Conservation (phyloP, 805 yeast species). For the Tetrapisispora iriomotensis region DNA sequence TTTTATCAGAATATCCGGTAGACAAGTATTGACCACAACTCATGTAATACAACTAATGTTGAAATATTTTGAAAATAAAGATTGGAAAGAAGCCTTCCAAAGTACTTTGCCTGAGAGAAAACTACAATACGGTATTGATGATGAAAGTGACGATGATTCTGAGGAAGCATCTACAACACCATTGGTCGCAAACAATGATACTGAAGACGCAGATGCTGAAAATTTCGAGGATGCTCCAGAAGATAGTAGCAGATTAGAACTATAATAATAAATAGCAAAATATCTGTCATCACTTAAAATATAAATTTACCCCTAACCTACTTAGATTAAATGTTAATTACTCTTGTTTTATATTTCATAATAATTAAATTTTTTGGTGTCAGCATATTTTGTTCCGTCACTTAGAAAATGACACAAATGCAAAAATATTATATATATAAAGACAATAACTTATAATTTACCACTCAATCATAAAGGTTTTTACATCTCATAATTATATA, state of each 20-base stretch:
- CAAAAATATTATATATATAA: no score
- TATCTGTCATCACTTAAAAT: no score
- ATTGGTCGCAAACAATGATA: background rate
- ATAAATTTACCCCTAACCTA: background rate
- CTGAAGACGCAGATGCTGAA: background rate
- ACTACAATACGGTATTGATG: slow-evolving; percentile 16
- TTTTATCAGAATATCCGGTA: slow-evolving; percentile 70
- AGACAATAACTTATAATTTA: no score
- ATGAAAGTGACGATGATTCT: background rate
- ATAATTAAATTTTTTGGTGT: no score
- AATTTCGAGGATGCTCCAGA: background rate
- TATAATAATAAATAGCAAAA: background rate
- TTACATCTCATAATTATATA: no score
- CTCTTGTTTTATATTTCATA: no score
- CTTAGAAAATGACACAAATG: background rate
- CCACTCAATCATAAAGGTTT: no score
- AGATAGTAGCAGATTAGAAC: slow-evolving; percentile 1
- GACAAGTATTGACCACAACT: slow-evolving; percentile 84
- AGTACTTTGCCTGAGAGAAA: slow-evolving; percentile 81
- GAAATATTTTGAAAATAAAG: slow-evolving; percentile 64
- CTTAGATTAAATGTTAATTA: no score
- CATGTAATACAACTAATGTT: slow-evolving; percentile 87
- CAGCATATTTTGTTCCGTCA: no score
- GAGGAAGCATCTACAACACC: background rate
- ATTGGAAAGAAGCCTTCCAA: slow-evolving; percentile 85